A percentile compares a stretch with the other conserved stretches of the same genome.
These are phyloP conservation scores for Agaricus subrufescens DNA, from an alignment of 768 basidiomycete species.

Conservation along the genomic window DNA sequence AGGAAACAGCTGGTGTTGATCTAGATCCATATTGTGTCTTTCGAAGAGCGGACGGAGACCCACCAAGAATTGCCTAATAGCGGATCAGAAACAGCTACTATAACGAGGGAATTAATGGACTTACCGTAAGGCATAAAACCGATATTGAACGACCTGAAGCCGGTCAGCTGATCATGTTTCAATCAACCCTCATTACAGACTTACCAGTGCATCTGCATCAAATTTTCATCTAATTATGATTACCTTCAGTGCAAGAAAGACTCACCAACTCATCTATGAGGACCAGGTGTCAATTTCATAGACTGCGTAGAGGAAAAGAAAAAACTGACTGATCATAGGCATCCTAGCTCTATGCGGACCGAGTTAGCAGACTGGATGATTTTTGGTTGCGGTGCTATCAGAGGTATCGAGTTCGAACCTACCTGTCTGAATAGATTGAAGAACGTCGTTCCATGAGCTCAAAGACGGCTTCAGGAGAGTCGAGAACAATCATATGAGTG, in stretches of 20 bases:
- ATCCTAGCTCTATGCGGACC: constrained; percentile 9
- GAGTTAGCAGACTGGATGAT: background rate
- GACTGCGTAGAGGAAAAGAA: background rate
- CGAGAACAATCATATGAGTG: constrained; percentile 24
- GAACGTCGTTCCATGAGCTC: constrained; percentile 41
- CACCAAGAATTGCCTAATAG: constrained; percentile 16
- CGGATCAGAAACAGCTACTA: background rate
- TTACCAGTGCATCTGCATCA: constrained; percentile 7
- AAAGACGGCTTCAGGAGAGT: constrained; percentile 29
- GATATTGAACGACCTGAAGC: constrained; percentile 22
- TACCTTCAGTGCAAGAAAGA: background rate
- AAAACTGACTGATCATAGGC: constrained; percentile 16
- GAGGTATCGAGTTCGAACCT: background rate
- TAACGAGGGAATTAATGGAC: background rate
- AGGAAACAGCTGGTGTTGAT: too few species aligned
- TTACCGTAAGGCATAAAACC: constrained; percentile 27
- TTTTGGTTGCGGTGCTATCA: background rate
- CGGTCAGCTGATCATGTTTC: background rate
- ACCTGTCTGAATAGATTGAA: constrained; percentile 34
- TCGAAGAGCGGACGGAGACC: background rate
- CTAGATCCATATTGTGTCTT: background rate
- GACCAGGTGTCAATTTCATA: background rate
- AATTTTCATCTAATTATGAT: background rate
- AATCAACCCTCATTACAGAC: background rate
- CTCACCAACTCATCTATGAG: constrained; percentile 8